phyloP scores from a whole-genome alignment of 1,284 basidiomycete genomes.

The Porodaedalea pini region DNA sequence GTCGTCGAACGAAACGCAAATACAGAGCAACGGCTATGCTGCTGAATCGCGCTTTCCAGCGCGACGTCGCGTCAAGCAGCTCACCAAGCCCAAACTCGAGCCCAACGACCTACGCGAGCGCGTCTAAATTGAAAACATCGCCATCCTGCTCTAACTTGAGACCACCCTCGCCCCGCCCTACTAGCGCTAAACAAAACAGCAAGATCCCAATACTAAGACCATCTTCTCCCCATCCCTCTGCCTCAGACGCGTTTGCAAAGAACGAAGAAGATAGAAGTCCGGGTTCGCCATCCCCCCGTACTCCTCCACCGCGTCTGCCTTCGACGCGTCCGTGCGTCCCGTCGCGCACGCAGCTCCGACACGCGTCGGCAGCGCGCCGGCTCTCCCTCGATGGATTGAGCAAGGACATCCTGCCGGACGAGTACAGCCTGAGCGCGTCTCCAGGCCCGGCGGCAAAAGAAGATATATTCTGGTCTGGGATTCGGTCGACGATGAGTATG shows the following conservation, averaged over 20 bases:
- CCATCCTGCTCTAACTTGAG: background rate
- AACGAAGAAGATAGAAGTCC: background rate
- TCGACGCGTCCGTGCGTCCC: background rate
- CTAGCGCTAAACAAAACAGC: background rate
- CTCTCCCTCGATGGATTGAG: background rate
- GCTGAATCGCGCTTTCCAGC: too few relatives aligned
- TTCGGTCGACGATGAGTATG: background rate
- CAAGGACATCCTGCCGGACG: background rate
- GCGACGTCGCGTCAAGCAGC: too few relatives aligned
- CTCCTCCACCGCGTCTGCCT: background rate
- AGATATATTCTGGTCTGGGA: background rate
- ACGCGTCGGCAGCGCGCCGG: conserved; percentile 11
- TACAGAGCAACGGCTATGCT: too few relatives aligned
- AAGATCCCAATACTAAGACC: background rate
- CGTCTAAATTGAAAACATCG: background rate
- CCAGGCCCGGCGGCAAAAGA: background rate
- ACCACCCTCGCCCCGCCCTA: background rate
- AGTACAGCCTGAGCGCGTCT: background rate
- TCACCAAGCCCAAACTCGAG: background rate
- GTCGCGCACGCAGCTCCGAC: conserved; percentile 3
- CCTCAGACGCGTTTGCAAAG: background rate
- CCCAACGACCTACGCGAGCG: background rate
- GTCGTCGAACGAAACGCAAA: too few relatives aligned
- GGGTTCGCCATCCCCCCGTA: background rate
- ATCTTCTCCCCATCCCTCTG: background rate